phyloP scores from a whole-genome alignment of 345 rosid species.

The Euphorbia pulcherrima region DNA sequence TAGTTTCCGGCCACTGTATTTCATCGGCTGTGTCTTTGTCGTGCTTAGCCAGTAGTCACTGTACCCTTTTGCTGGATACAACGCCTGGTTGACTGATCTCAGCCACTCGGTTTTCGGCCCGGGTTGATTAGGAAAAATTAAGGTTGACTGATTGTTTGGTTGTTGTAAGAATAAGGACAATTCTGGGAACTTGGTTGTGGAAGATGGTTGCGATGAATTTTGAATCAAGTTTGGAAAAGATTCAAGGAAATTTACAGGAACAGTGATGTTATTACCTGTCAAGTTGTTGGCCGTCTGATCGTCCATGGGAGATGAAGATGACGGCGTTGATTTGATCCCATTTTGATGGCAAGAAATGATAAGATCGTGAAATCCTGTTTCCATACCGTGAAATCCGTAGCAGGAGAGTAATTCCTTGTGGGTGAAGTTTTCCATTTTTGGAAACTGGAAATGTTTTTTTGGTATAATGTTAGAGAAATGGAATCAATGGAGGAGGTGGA shows the following conservation, averaged over 20 bases:
- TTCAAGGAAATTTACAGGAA: conserved; percentile 43
- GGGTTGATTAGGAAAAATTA: conserved; percentile 26
- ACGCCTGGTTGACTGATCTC: conserved; percentile 32
- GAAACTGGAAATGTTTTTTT: conserved; percentile 35
- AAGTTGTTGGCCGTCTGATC: conserved; percentile 22
- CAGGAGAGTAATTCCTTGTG: conserved; percentile 31
- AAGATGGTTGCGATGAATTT: conserved; percentile 22
- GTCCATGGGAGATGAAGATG: conserved; percentile 36
- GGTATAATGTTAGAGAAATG: conserved; percentile 10
- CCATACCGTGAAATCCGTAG: conserved; percentile 34
- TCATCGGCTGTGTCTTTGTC: conserved; percentile 69
- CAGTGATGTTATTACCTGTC: conserved; percentile 17
- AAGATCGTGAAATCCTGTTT: conserved; percentile 32
- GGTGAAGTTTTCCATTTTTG: conserved; percentile 49
- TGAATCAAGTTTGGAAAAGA: conserved; percentile 33
- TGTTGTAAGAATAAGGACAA: conserved; percentile 57
- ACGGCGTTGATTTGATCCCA: conserved; percentile 26
- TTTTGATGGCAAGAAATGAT: conserved; percentile 19
- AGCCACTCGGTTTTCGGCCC: conserved; percentile 37
- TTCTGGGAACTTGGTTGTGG: conserved; percentile 48
- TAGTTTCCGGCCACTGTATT: conserved; percentile 39
- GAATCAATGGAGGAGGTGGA: conserved; percentile 14
- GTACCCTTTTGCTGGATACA: conserved; percentile 37
- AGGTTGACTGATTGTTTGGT: conserved; percentile 22
- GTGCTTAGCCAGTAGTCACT: conserved; percentile 53